Conservation (phyloP, 2,329 filamentous ascomycete species). For the Ceratocystis cubensis region DNA sequence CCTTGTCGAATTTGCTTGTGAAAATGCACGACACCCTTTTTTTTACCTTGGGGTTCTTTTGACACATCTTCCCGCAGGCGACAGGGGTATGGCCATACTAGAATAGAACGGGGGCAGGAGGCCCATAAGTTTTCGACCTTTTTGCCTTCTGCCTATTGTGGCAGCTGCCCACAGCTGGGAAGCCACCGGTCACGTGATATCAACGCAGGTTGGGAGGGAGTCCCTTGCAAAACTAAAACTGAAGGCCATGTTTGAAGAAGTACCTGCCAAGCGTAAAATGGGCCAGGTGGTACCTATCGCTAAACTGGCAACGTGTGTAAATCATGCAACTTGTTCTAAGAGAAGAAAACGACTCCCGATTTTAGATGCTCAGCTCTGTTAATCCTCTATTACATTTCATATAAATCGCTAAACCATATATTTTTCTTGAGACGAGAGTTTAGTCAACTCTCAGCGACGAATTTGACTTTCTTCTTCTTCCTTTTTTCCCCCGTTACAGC, state of each 20-base stretch:
- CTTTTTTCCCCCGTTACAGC: neutral
- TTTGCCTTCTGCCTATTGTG: too few relatives aligned
- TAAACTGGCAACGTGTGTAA: constrained; percentile 9
- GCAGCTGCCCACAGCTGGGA: neutral
- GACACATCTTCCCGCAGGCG: constrained; percentile 5
- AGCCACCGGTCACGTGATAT: neutral
- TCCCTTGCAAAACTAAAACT: neutral
- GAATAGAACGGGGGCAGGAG: neutral
- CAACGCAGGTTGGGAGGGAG: neutral
- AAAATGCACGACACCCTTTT: constrained; percentile 9
- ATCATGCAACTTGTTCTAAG: neutral
- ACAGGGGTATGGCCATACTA: neutral
- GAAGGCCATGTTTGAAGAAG: neutral
- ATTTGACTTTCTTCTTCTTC: neutral
- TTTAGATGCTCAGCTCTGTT: constrained; percentile 7
- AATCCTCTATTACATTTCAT: neutral
- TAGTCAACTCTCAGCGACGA: neutral
- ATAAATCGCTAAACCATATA: neutral
- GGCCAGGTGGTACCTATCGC: neutral
- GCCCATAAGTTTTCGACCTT: neutral
- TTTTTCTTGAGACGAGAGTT: neutral
- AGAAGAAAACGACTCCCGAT: neutral
- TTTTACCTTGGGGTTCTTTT: neutral
- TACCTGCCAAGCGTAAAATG: neutral
- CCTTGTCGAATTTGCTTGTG: constrained; percentile 7